Evolutionary conservation across 2,329 filamentous ascomycete species (phyloP).

Genomic region (Harringtonia aguacate): DNA sequence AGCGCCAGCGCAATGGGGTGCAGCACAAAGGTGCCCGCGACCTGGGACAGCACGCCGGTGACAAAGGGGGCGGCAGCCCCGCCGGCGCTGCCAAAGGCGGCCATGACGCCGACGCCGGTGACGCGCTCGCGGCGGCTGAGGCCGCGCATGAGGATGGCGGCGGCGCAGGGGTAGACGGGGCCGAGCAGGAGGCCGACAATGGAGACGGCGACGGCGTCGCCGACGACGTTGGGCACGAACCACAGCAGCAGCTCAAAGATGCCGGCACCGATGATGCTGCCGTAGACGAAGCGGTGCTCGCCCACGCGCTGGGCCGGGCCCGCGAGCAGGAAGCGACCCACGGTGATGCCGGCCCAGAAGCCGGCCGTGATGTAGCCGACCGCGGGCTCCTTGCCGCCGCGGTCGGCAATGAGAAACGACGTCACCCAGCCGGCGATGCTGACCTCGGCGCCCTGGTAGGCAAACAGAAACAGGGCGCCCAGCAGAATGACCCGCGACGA

Average conservation of each 20-base stretch:
- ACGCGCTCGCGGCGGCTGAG: conserved; percentile 50
- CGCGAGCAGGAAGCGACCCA: conserved; percentile 63
- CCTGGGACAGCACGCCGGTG: conserved; percentile 53
- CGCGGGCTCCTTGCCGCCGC: conserved; percentile 55
- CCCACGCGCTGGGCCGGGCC: conserved; percentile 56
- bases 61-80: conserved; percentile 57
- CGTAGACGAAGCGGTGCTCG: conserved; percentile 58
- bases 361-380: conserved; percentile 74
- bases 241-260: conserved; percentile 68
- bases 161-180: conserved; percentile 67
- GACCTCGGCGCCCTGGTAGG: conserved; percentile 78
- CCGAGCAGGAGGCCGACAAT: conserved; percentile 67
- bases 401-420: conserved; percentile 66
- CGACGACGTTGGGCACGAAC: conserved; percentile 65
- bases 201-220: conserved; percentile 55
- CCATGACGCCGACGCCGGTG: conserved; percentile 56
- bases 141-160: conserved; percentile 49
- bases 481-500: conserved; percentile 54
- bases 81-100: conserved; percentile 57
- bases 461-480: conserved; percentile 72
- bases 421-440: conserved; percentile 81
- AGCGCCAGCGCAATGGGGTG: conserved; percentile 57
- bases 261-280: conserved; percentile 48
- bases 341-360: conserved; percentile 63
- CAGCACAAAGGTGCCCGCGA: conserved; percentile 50